phyloP scores from a whole-genome alignment of 805 yeast genomes.

The Candida arabinofermentans region DNA sequence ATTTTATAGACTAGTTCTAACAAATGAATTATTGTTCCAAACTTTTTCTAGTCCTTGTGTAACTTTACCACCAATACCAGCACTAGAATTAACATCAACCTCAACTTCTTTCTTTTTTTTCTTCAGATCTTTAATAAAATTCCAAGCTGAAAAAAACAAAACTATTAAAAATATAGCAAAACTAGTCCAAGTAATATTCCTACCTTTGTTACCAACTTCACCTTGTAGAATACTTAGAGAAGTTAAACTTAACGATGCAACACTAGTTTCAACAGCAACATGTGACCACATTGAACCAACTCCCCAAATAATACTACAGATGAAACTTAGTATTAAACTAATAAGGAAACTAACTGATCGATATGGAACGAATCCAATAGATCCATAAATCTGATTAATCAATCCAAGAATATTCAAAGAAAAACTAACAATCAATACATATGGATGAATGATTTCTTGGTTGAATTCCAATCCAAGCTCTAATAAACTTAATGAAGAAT shows the following conservation, averaged over 20 bases:
- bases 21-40: no score
- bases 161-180: conserved; percentile 45
- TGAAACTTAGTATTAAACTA: conserved; percentile 31
- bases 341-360: conserved; percentile 25
- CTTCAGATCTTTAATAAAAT: conserved; percentile 34
- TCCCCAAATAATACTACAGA: conserved; percentile 51
- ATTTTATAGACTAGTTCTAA: no score
- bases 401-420: conserved; percentile 40
- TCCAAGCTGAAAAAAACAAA: conserved; percentile 33
- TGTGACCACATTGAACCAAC: conserved; percentile 62
- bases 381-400: conserved; percentile 38
- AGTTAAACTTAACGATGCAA: conserved; percentile 41
- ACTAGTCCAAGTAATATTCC: conserved; percentile 58
- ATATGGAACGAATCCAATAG: conserved; percentile 48
- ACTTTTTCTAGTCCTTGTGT: no score
- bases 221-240: conserved; percentile 47
- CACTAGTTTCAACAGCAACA: conserved; percentile 47
- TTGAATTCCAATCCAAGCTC: conserved; percentile 43
- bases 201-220: conserved; percentile 46
- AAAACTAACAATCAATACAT: conserved; percentile 45
- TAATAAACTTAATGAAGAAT: conserved; percentile 40
- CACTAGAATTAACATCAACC: not conserved
- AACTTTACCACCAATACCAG: not conserved
- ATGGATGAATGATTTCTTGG: conserved; percentile 49
- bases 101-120: not conserved